Evolutionary conservation across 495 filamentous ascomycete species (phyloP), one percentile per base, ranked within the genome.

Genomic region (Amphirosellinia nigrospora): DNA sequence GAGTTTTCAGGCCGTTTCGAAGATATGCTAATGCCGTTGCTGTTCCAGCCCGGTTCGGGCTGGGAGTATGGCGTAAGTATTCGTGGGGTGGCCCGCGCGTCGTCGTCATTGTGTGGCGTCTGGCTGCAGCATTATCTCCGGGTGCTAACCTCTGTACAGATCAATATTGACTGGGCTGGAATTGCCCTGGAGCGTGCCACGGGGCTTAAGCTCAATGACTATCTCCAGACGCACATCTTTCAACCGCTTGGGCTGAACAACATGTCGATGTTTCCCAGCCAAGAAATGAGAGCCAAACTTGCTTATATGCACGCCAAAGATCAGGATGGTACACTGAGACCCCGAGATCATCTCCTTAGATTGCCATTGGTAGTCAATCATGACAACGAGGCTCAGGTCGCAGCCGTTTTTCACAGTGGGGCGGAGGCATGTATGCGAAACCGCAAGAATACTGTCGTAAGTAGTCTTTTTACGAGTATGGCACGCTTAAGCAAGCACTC

Each of bases 121-220:
- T 28, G 6, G 15, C 28, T 43, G 43, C 26, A 15, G 61, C 30
- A 38, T 64, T 50, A 19, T 23, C n/a, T 26, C 50, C 43, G 8
- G 7, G 30, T 50, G 11, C 61, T 66, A n/a, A 53, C 48, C 48
- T 28, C 7, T 21, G 34, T 15, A 11, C 46, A 86, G 84, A 79
- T 85, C 9, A 81, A 81, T 66, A 78, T 89, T 39, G 88, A 91
- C 77, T 90, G 88, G 88, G 88, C 84, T 8, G 88, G 89, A 26
- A 74, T 86, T 13, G 70, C 85, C 15, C 70, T 90, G 46, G 86
- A 91, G 73, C 83, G 88, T n/a, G 80, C 81, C 8, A 82, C 83
- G 0, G 79, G 81, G 3, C 50, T 82, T 6, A 79, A 77, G 2
- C 83, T 91, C 15, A 84, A 87, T 53, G 83, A 83, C 39, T 90